Evolutionary conservation across 1,284 basidiomycete species (phyloP), one percentile per base, ranked within the genome.

Genomic region (Athelia psychrophila): DNA sequence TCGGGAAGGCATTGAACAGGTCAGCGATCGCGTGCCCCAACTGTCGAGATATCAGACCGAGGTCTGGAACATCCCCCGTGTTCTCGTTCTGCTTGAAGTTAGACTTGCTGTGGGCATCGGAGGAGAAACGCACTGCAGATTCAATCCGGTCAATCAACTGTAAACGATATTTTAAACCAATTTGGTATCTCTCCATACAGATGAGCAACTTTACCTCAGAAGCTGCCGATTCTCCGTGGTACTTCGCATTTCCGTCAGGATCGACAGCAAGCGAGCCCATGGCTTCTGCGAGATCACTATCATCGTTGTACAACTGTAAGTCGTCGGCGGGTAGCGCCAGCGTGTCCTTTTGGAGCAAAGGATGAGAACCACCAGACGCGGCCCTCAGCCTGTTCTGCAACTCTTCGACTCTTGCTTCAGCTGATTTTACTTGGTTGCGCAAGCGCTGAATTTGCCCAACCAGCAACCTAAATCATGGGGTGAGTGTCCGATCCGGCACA

Each of bases 351-450:
- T 27, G 50, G 23, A 46, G 24, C 27, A 47, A 33, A 27, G 18
- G 19, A n/a, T 23, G 44, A 9, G 44, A 23, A 35, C 52, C 51
- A 44, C 64, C n/a, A n/a, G n/a, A n/a, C n/a, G n/a, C n/a, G n/a
- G 38, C 74, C 69, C 35, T 58, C 60, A 33, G 58, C 51, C 50
- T 73, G 1, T 69, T 63, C 52, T 84, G 77, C 3, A 91, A 72
- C 56, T 86, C 83, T 30, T 75, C 74, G 35, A 85, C 77, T 12
- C 79, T 71, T 33, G 76, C 69, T 0, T 66, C 68, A 54, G 78
- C 64, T 4, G 60, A 55, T 52, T 74, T 76, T 44, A 79, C 76
- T 60, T 79, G 70, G 38, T 77, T 74, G 4, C 71, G 63, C 4
- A 80, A 66, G 48, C 63, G 70, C 55, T 78, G 70, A 3, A 73